phyloP scores from a whole-genome alignment of 2,329 filamentous ascomycete species.

The Corinectria fuckeliana region DNA sequence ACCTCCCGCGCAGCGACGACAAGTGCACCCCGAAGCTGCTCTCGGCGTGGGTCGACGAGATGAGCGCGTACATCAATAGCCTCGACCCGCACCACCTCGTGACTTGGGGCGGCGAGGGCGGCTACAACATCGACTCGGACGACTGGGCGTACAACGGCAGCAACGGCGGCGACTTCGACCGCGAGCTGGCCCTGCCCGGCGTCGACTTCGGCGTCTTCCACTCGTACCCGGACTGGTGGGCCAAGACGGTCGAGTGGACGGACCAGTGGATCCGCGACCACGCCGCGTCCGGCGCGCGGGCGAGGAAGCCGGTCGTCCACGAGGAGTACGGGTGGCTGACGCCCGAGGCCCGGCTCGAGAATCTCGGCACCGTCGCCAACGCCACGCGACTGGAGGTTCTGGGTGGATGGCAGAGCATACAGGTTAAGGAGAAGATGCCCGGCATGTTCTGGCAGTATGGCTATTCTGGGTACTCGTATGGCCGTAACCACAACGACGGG shows the following conservation, averaged over 20 bases:
- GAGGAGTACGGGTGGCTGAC: slow-evolving; percentile 54
- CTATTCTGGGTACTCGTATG: slow-evolving; percentile 58
- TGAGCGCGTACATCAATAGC: slow-evolving; percentile 66
- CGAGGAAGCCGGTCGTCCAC: slow-evolving; percentile 59
- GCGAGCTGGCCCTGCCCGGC: slow-evolving; percentile 50
- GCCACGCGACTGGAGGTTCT: slow-evolving; percentile 55
- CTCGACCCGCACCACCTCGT: slow-evolving; percentile 68
- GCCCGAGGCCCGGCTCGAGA: slow-evolving; percentile 52
- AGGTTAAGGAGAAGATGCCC: slow-evolving; percentile 54
- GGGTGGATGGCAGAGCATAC: slow-evolving; percentile 57
- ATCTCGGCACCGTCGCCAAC: slow-evolving; percentile 47
- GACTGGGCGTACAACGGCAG: slow-evolving; percentile 55
- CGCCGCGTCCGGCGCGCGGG: slow-evolving; percentile 48
- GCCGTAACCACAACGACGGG: slow-evolving; percentile 61
- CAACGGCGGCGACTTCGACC: slow-evolving; percentile 62
- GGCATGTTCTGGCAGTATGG: slow-evolving; percentile 66
- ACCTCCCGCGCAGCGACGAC: slow-evolving; percentile 43
- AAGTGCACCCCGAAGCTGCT: slow-evolving; percentile 65
- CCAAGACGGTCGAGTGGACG: slow-evolving; percentile 58
- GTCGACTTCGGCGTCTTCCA: slow-evolving; percentile 64
- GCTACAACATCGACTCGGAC: slow-evolving; percentile 53
- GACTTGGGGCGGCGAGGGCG: slow-evolving; percentile 65
- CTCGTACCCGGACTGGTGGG: slow-evolving; percentile 64
- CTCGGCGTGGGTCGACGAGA: slow-evolving; percentile 63
- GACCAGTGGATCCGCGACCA: slow-evolving; percentile 63